phyloP scores from a whole-genome alignment of 805 yeast genomes.

The Diddensiella caesifluorescens region DNA sequence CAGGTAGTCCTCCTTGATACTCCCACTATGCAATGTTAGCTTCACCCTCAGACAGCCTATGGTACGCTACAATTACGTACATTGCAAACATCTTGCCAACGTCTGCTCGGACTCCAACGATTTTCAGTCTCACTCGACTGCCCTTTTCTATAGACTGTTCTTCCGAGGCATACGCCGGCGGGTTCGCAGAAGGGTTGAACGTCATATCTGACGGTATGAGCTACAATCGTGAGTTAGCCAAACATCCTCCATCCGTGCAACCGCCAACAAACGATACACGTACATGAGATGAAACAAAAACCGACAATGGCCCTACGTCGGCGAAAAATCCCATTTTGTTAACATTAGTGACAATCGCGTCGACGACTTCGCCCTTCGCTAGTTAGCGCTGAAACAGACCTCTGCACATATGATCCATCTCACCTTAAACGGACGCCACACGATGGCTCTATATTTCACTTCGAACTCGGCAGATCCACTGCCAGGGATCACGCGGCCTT shows the following conservation, averaged over 20 bases:
- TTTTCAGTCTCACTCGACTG: conserved; percentile 85
- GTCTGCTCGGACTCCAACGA: conserved; percentile 95
- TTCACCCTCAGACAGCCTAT: background rate
- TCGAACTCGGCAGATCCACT: conserved; percentile 95
- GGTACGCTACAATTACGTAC: conserved; percentile 23
- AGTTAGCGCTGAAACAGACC: background rate
- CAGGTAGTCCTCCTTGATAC: conserved; percentile 94
- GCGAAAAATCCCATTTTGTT: conserved; percentile 96
- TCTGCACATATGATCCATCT: background rate
- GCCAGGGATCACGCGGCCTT: conserved; percentile 85
- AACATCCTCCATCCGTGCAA: background rate
- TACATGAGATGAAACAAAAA: conserved; percentile 84
- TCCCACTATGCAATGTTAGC: conserved; percentile 65
- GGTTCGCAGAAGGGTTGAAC: conserved; percentile 91
- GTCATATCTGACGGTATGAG: conserved; percentile 90
- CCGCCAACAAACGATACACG: conserved; percentile 7
- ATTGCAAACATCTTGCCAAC: conserved; percentile 96
- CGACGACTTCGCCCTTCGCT: conserved; percentile 83
- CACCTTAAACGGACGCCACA: conserved; percentile 91
- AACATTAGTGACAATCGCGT: conserved; percentile 90
- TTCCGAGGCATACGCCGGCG: conserved; percentile 95
- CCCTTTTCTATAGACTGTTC: conserved; percentile 96
- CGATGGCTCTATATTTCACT: conserved; percentile 92
- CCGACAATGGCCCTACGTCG: conserved; percentile 94
- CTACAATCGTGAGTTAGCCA: conserved; percentile 12